A percentile compares a stretch with the other conserved stretches of the same genome.
These are phyloP conservation scores for Cenchrus fungigraminus DNA, from an alignment of 176 grass and related monocot genomes.

Conservation along the genomic window DNA sequence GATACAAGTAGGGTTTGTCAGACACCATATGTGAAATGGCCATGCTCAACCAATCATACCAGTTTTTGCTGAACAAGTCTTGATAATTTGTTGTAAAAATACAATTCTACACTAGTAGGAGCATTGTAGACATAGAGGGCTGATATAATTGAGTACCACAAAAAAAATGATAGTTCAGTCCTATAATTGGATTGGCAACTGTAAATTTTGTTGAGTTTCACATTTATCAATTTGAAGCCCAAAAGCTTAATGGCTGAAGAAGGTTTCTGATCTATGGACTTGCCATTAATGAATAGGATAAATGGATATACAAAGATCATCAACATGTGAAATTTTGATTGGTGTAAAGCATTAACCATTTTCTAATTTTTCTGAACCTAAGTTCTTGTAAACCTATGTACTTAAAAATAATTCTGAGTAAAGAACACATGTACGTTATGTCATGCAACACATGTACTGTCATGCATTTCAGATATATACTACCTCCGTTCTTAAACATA, in stretches of 20 bases:
- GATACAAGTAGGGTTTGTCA: not conserved
- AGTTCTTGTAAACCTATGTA: not conserved
- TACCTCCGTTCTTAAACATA: no score
- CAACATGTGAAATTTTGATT: constrained; percentile 1
- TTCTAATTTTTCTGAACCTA: not conserved
- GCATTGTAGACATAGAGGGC: not conserved
- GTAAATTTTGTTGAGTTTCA: not conserved
- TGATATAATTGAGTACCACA: constrained; percentile 13
- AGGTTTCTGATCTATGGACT: constrained; percentile 5
- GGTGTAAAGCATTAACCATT: not conserved
- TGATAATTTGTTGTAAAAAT: constrained; percentile 9
- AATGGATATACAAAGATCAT: constrained; percentile 2
- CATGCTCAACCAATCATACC: not conserved
- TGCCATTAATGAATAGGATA: constrained; percentile 16
- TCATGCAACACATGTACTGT: not conserved
- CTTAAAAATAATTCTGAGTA: not conserved
- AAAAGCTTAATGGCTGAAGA: constrained; percentile 32
- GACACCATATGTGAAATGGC: not conserved
- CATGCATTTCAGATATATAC: not conserved
- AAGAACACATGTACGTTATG: not conserved
- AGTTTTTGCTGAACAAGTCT: not conserved
- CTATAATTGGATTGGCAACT: not conserved
- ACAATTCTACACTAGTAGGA: constrained; percentile 23
- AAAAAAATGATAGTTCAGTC: constrained; percentile 15
- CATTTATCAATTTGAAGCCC: constrained; percentile 29